These are phyloP conservation scores for Amylocystis lapponica DNA, from an alignment of 768 basidiomycete genomes.

Conservation along the genomic window DNA sequence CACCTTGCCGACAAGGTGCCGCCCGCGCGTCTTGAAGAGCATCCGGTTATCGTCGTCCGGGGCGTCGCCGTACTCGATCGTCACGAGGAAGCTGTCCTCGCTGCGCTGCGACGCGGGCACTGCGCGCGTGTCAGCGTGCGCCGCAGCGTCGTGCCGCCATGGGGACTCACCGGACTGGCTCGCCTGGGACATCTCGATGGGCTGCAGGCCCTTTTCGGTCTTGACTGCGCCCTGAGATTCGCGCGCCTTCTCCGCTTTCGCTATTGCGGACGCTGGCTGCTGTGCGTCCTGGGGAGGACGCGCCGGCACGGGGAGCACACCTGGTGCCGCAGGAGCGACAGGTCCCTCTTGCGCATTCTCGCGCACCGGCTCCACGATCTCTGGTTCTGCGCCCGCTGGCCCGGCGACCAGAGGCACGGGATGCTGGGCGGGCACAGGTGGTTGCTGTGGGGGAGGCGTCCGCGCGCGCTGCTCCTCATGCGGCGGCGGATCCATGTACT, in stretches of 20 bases:
- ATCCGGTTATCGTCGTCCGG: conserved; percentile 7
- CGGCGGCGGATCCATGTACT: no score
- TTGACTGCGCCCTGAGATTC: neutral
- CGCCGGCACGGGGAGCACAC: neutral
- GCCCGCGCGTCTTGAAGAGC: conserved; percentile 39
- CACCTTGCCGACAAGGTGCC: conserved; percentile 36
- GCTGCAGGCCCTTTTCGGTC: neutral
- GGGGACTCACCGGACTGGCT: neutral
- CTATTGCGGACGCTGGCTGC: neutral
- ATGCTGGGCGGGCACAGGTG: no score
- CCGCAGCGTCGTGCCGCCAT: neutral
- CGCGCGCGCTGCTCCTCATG: no score
- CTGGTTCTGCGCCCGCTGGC: no score
- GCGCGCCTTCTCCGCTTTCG: neutral
- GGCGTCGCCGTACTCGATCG: conserved; percentile 15
- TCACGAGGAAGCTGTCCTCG: conserved; percentile 16
- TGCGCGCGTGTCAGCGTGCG: neutral
- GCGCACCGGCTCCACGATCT: no score
- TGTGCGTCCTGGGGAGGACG: neutral
- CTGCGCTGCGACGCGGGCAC: neutral
- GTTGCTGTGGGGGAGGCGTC: no score
- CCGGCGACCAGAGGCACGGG: no score
- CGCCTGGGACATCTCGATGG: neutral
- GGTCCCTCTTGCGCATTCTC: no score
- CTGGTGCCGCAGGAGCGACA: neutral